Percentiles rank a stretch among this genome's conserved stretches.
These are phyloP conservation scores for Vaccinium darrowii DNA, from an alignment of 148 eudicot genomes.

Conservation along the genomic window DNA sequence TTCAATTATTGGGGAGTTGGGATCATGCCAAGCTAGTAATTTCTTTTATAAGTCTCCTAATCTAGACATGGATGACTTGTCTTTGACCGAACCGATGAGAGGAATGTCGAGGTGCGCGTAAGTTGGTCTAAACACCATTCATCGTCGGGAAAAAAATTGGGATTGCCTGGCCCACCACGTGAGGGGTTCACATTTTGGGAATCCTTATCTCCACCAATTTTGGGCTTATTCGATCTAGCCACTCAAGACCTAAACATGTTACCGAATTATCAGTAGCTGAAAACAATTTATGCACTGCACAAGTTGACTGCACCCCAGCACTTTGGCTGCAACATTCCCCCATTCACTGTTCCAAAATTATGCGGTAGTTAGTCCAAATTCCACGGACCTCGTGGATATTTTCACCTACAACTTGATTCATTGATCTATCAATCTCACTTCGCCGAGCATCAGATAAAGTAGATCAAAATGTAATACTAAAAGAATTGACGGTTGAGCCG, in stretches of 20 bases:
- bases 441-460: neutral
- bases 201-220: neutral
- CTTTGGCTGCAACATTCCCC: neutral
- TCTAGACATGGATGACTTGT: no score
- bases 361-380: neutral
- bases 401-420: neutral
- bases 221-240: neutral
- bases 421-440: neutral
- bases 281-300: neutral
- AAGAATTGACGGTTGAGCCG: no score
- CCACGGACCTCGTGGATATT: neutral
- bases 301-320: neutral
- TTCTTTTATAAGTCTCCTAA: no score
- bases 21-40: no score
- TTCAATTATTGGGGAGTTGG: no score
- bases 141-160: neutral
- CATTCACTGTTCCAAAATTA: neutral
- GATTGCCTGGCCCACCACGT: conserved; percentile 11
- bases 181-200: conserved; percentile 4
- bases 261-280: neutral
- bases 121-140: no score
- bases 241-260: neutral
- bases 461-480: no score
- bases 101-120: no score
- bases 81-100: no score